phyloP scores from a whole-genome alignment of 192 early-diverging fungal species.

The Coemansia sp. region DNA sequence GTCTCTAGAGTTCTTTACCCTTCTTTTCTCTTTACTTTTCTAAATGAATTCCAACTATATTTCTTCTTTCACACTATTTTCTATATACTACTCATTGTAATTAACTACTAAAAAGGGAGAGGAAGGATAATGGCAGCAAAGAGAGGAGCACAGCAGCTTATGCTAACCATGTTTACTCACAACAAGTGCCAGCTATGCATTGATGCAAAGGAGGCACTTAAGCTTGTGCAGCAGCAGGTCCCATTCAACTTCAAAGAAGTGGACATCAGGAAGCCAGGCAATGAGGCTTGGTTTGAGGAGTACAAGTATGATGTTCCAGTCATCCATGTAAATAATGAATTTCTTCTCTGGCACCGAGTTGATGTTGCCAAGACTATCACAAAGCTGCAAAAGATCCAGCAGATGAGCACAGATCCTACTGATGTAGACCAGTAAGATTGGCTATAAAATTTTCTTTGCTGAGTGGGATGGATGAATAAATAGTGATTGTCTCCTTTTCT shows the following conservation, averaged over 20 bases:
- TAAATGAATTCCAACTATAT: not conserved
- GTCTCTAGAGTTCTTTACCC: too few relatives aligned
- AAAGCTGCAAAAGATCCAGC: conserved; percentile 29
- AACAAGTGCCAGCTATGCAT: conserved; percentile 52
- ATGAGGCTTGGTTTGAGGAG: conserved; percentile 49
- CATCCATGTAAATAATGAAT: conserved; percentile 46
- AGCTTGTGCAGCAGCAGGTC: conserved; percentile 34
- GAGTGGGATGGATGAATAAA: too few relatives aligned
- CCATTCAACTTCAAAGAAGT: conserved; percentile 47
- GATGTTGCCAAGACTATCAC: conserved; percentile 33
- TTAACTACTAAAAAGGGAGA: not conserved
- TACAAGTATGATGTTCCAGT: conserved; percentile 54
- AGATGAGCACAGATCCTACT: not conserved
- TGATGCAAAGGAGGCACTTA: conserved; percentile 45
- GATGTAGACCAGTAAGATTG: not conserved
- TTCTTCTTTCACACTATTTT: not conserved
- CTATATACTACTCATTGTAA: not conserved
- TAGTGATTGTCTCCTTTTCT: too few relatives aligned
- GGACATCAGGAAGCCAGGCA: conserved; percentile 45
- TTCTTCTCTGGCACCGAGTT: conserved; percentile 50
- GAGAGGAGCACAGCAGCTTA: conserved; percentile 21
- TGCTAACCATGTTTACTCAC: conserved; percentile 54
- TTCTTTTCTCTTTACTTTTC: not conserved
- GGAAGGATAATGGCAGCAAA: not conserved
- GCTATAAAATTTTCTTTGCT: too few relatives aligned